phyloP scores from a whole-genome alignment of 805 yeast species.

The Ogataea pilisensis region DNA sequence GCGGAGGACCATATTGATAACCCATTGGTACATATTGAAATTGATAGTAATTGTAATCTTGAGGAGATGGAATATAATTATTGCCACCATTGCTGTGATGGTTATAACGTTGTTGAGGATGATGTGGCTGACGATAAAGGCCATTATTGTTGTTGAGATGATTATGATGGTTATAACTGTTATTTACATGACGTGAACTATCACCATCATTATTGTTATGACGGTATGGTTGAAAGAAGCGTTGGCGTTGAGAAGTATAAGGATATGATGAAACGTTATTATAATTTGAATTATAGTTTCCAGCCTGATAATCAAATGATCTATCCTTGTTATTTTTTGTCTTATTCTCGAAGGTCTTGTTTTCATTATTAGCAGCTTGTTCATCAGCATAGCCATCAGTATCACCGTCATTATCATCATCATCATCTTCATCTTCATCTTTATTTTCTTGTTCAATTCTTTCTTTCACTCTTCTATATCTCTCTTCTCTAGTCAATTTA shows the following conservation, averaged over 20 bases:
- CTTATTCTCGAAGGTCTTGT: no score
- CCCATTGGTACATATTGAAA: background rate
- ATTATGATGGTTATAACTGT: background rate
- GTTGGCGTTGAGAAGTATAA: slow-evolving; percentile 4
- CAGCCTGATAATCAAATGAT: background rate
- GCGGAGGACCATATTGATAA: background rate
- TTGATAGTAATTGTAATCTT: background rate
- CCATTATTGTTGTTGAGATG: slow-evolving; percentile 3
- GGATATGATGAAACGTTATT: background rate
- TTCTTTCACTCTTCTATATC: slow-evolving; percentile 39
- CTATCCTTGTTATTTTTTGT: no score
- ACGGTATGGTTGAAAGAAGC: background rate
- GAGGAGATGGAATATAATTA: background rate
- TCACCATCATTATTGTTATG: background rate
- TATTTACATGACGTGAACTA: background rate
- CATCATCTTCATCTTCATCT: slow-evolving; percentile 20
- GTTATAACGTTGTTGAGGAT: background rate
- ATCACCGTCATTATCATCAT: slow-evolving; percentile 24
- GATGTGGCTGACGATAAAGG: background rate
- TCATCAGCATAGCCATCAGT: slow-evolving; percentile 22
- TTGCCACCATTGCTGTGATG: background rate
- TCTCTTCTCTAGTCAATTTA: slow-evolving; percentile 38
- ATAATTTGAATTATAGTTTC: background rate
- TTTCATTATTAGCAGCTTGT: background rate
- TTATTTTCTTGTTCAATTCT: slow-evolving; percentile 30